phyloP scores from a whole-genome alignment of 257 asterid genomes.

The Solanum pinnatisectum region DNA sequence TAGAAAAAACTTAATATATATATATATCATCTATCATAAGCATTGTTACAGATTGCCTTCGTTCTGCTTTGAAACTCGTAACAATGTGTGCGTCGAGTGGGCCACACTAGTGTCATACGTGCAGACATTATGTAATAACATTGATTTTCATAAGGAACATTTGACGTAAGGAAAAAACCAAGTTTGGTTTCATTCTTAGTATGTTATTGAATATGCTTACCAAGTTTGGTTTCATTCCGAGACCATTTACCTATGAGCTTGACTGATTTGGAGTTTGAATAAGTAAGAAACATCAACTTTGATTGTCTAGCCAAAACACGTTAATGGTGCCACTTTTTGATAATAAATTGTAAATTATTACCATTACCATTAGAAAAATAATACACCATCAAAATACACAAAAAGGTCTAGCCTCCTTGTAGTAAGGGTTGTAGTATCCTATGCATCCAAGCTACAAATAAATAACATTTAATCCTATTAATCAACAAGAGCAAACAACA shows the following conservation, averaged over 20 bases:
- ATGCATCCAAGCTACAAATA: too few relatives aligned
- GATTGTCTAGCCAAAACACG: too few relatives aligned
- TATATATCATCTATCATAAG: too few relatives aligned
- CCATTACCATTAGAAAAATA: too few relatives aligned
- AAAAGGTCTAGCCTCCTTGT: too few relatives aligned
- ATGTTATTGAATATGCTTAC: not conserved
- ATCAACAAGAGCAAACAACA: too few relatives aligned
- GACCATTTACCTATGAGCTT: not conserved
- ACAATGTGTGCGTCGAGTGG: not conserved
- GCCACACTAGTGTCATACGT: not conserved
- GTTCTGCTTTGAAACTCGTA: not conserved
- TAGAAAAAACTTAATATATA: too few relatives aligned
- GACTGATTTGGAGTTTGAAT: not conserved
- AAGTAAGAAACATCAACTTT: not conserved
- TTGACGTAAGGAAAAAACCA: not conserved
- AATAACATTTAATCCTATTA: too few relatives aligned
- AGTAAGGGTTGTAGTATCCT: too few relatives aligned
- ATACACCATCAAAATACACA: too few relatives aligned
- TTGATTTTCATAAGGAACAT: not conserved
- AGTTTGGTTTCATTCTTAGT: not conserved
- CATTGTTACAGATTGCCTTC: not conserved
- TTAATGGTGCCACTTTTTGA: not conserved
- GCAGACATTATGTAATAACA: not conserved
- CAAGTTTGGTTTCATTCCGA: not conserved
- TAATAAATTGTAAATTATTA: too few relatives aligned